Percentiles rank a stretch among this genome's conserved stretches.
These are phyloP conservation scores for Trapa bicornis DNA, from an alignment of 345 rosid genomes.

Conservation along the genomic window DNA sequence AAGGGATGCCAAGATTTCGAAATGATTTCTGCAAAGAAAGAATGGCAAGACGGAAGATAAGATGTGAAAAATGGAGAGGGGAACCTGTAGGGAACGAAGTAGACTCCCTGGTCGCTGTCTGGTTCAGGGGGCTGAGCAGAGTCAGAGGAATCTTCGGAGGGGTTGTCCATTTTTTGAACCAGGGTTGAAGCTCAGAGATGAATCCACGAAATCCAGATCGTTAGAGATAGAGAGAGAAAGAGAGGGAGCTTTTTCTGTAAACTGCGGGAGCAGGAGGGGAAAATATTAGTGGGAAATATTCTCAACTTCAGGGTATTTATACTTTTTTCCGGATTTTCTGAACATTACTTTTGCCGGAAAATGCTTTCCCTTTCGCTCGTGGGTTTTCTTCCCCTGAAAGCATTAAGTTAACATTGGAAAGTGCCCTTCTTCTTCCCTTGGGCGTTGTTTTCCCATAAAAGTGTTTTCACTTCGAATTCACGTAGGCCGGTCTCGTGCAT, in stretches of 20 bases:
- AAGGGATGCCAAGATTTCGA: neutral
- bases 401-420: no score
- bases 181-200: conserved; percentile 4
- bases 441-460: no score
- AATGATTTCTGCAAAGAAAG: neutral
- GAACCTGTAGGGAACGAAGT: conserved; percentile 81
- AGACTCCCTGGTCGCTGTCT: conserved; percentile 68
- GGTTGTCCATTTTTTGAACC: conserved; percentile 25
- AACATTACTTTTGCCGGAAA: neutral
- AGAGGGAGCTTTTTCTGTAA: neutral
- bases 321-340: neutral
- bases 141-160: conserved; percentile 40
- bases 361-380: neutral
- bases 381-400: neutral
- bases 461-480: no score
- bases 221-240: neutral
- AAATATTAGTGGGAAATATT: neutral
- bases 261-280: neutral
- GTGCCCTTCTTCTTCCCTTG: no score
- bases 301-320: neutral
- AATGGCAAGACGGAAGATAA: neutral
- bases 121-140: conserved; percentile 48
- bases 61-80: neutral
- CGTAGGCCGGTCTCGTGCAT: no score
- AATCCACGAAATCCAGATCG: conserved; percentile 14